Conservation (phyloP, 352 stramenopile genomes). For the Phytophthora rubi region DNA sequence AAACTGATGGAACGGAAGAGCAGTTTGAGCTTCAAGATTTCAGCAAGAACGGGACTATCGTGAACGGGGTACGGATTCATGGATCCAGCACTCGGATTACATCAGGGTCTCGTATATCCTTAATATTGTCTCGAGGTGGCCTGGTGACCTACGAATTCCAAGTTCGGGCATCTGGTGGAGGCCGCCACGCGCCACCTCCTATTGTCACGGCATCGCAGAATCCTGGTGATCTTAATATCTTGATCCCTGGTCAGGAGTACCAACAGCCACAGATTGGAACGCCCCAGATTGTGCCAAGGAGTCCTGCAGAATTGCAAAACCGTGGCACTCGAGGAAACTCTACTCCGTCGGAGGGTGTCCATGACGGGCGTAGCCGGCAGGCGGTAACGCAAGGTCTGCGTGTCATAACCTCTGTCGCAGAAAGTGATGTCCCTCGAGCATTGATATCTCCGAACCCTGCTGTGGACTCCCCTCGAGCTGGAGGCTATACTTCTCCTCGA, state of each 20-base stretch:
- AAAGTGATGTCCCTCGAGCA: conserved; percentile 81
- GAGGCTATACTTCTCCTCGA: conserved; percentile 79
- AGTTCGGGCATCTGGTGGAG: conserved; percentile 38
- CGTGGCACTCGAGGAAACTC: conserved; percentile 51
- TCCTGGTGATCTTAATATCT: conserved; percentile 49
- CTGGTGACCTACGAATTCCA: conserved; percentile 91
- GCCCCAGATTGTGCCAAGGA: conserved; percentile 52
- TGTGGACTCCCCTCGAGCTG: conserved; percentile 80
- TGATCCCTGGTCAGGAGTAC: conserved; percentile 73
- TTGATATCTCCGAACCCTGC: conserved; percentile 88
- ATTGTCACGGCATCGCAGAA: conserved; percentile 60
- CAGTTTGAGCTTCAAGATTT: conserved; percentile 89
- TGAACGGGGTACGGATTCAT: conserved; percentile 88
- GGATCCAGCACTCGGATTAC: conserved; percentile 76
- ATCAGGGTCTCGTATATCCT: conserved; percentile 77
- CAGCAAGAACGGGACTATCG: conserved; percentile 90
- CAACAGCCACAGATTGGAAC: conserved; percentile 59
- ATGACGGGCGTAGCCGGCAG: conserved; percentile 41
- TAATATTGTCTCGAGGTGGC: conserved; percentile 85
- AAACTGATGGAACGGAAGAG: conserved; percentile 58
- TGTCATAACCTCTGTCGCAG: conserved; percentile 82
- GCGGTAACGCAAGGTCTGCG: conserved; percentile 72
- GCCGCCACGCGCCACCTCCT: conserved; percentile 44
- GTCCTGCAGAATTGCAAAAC: conserved; percentile 86
- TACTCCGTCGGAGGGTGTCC: conserved; percentile 21